Base-by-base conservation (phyloP, 192 early-diverging fungal species). In the Pilaira anomala region DNA sequence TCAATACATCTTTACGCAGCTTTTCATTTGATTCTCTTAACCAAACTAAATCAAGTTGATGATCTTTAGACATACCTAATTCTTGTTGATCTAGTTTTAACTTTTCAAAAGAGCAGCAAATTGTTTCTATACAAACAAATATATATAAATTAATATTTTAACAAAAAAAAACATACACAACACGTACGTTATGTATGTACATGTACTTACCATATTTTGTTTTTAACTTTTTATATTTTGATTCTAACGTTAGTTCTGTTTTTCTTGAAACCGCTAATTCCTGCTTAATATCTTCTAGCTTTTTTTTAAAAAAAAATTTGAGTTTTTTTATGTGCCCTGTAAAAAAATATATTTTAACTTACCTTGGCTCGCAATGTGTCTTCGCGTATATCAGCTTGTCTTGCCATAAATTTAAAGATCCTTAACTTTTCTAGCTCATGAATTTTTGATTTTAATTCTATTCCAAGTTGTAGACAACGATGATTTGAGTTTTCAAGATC, bases 261-360 rank as follows among this genome's bases (percentile, higher is more conserved):
- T 71, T 69, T 19, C 76, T 30, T 44, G 68, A 28, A 29, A 75
- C 21, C 2, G 30, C 46, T 28, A 78, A 26, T 24, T 78, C 76
- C 62, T 78, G 76, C 22, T 78, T 71, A 3, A 61, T 30, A 61
- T 78, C 76, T 52, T 75, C 76, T 28, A 78, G 26, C 69, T 78
- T 59, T 8, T 26, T 14, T 6, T 29, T 25, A 29, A 30, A 36
- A 7, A 11, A 30, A 44, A 36, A 2, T 39, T 62, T 45, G 26
- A 22, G 28, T 19, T 4, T 46, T 13, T 50, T 49, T 13, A 60
- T 50, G 12, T 24, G 41, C 39, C 3, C 18, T 29, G 14, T 22
- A 60, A 29, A 46, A 60, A 60, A 46, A 19, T 6, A 26, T 46
- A 18, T 41, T 14, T 11, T 3, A 6, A 39, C 19, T 60, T 68